Conservation (phyloP, 1,284 basidiomycete genomes). For the Ustilago hordei region DNA sequence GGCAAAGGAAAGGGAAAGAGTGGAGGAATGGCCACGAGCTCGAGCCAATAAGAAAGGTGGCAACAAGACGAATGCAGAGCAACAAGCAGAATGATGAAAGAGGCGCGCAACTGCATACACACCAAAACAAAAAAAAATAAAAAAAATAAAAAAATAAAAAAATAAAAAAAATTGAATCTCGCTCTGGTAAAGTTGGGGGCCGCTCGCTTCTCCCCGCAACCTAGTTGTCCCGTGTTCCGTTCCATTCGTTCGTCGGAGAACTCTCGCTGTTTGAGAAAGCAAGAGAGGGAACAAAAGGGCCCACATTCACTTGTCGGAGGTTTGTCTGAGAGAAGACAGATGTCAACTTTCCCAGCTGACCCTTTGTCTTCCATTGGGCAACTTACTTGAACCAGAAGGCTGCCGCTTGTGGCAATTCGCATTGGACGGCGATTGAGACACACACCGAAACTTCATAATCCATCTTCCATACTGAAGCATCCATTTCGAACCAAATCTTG, state of each 20-base stretch:
- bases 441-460: neutral
- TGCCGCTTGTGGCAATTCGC: too few species aligned
- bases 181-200: neutral
- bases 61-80: constrained; percentile 6
- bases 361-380: neutral
- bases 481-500: neutral
- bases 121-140: too few species aligned
- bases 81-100: constrained; percentile 10
- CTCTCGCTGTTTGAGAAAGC: neutral
- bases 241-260: constrained; percentile 10
- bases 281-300: neutral
- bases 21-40: constrained; percentile 12
- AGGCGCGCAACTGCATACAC: neutral
- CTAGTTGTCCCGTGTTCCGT: constrained; percentile 15
- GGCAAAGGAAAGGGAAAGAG: neutral
- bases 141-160: too few species aligned
- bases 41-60: constrained; percentile 19
- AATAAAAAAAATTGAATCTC: too few species aligned
- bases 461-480: neutral
- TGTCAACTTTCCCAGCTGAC: neutral
- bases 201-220: neutral
- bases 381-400: too few species aligned
- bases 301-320: neutral
- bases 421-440: neutral
- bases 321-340: too few species aligned